Evolutionary conservation across 2,329 filamentous ascomycete genomes (phyloP).

Genomic region (Tolypocladium tundrense): DNA sequence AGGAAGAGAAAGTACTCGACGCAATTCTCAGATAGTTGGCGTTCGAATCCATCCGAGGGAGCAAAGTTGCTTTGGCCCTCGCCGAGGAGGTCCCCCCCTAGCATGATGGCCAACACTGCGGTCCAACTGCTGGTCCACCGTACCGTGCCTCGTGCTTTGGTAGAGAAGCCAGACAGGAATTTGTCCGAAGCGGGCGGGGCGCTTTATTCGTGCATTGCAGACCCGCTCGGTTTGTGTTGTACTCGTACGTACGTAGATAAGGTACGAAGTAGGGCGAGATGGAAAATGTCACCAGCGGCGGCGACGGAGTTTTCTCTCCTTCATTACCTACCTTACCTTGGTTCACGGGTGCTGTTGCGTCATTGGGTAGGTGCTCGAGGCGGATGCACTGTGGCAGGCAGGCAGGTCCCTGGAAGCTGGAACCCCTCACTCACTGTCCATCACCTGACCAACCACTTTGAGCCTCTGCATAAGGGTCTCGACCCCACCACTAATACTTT

Average conservation of each 20-base stretch:
- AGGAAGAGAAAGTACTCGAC: constrained; percentile 78
- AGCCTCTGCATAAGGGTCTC: no score
- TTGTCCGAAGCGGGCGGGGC: background rate
- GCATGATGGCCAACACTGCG: background rate
- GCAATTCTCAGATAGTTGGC: constrained; percentile 62
- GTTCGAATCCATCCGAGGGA: background rate
- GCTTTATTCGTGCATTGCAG: background rate
- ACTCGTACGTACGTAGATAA: background rate
- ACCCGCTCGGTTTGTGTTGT: background rate
- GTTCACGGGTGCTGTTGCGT: background rate
- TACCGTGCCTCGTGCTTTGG: background rate
- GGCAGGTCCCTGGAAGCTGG: no score
- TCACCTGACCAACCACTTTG: no score
- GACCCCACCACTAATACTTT: background rate
- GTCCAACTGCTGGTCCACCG: background rate
- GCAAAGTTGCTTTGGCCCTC: background rate
- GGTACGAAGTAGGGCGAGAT: background rate
- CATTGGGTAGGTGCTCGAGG: background rate
- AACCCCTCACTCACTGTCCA: no score
- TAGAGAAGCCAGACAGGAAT: background rate
- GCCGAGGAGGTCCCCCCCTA: background rate
- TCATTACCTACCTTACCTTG: background rate
- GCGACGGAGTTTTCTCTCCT: background rate
- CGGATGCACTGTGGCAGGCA: no score
- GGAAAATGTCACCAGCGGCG: background rate